phyloP scores from a whole-genome alignment of 257 asterid species.

The Lithospermum erythrorhizon region DNA sequence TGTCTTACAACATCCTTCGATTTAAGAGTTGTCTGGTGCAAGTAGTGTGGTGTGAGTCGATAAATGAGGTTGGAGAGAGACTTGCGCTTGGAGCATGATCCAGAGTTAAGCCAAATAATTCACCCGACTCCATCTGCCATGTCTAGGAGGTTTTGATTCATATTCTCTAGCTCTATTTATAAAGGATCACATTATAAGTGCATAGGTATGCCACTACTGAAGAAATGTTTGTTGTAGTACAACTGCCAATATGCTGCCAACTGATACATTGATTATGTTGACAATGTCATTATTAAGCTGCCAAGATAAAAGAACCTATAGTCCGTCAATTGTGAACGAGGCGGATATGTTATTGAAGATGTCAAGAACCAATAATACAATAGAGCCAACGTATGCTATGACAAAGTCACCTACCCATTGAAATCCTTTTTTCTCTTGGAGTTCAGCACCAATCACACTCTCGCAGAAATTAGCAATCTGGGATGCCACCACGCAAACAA shows the following conservation, averaged over 20 bases:
- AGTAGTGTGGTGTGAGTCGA: slow-evolving; percentile 7
- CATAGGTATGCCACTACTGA: slow-evolving; percentile 13
- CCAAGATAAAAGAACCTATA: neutral
- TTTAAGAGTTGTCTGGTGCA: neutral
- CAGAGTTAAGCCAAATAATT: too few relatives aligned
- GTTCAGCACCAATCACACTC: slow-evolving; percentile 78
- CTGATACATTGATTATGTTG: slow-evolving; percentile 69
- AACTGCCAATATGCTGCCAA: slow-evolving; percentile 80
- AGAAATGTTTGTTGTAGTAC: slow-evolving; percentile 43
- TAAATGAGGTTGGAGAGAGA: too few relatives aligned
- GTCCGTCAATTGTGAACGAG: neutral
- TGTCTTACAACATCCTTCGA: too few relatives aligned
- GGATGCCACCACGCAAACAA: slow-evolving; percentile 68
- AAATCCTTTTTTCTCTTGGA: slow-evolving; percentile 50
- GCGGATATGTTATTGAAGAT: too few relatives aligned
- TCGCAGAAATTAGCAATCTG: slow-evolving; percentile 97
- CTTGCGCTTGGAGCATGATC: neutral
- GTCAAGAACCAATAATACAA: too few relatives aligned
- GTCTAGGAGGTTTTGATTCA: too few relatives aligned
- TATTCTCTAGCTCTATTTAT: too few relatives aligned
- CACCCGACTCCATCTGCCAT: too few relatives aligned
- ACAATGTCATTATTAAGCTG: slow-evolving; percentile 82
- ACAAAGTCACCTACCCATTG: slow-evolving; percentile 31
- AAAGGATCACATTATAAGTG: too few relatives aligned
- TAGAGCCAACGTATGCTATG: too few relatives aligned